A percentile compares a stretch with the other conserved stretches of the same genome.
phyloP scores from a whole-genome alignment of 257 asterid genomes.

The Solanum stenotomum region DNA sequence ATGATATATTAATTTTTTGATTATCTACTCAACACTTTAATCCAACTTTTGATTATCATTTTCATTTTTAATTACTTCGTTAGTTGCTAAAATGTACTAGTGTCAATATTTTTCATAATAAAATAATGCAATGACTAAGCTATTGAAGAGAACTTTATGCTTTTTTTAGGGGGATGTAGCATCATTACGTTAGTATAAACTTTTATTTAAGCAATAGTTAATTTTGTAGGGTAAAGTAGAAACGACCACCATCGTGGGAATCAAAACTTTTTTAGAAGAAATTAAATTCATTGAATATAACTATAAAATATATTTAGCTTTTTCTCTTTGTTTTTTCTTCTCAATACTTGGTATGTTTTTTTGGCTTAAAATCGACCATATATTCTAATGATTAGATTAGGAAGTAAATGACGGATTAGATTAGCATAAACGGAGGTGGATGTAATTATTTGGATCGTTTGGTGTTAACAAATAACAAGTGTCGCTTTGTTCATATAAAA shows the following conservation, averaged over 20 bases:
- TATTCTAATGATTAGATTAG: neutral
- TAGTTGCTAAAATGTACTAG: neutral
- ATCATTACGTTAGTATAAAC: neutral
- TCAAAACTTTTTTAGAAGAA: neutral
- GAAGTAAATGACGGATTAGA: neutral
- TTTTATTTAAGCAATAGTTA: conserved; percentile 1
- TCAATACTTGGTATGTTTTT: neutral
- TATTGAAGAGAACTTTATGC: neutral
- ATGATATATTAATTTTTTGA: neutral
- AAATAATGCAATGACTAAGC: neutral
- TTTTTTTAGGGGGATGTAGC: neutral
- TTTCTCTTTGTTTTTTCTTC: neutral
- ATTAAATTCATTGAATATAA: neutral
- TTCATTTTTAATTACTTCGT: neutral
- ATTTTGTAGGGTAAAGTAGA: conserved; percentile 12
- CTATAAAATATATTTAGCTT: neutral
- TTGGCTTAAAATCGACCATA: neutral
- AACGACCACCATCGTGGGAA: conserved; percentile 1
- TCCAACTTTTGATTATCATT: neutral
- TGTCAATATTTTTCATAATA: neutral
- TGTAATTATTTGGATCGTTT: neutral
- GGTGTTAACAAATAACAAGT: neutral
- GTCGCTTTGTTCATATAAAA: neutral
- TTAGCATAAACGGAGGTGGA: neutral
- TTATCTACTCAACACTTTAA: neutral